These are phyloP conservation scores for Pisolithus marmoratus DNA, from an alignment of 768 basidiomycete genomes.

Conservation along the genomic window DNA sequence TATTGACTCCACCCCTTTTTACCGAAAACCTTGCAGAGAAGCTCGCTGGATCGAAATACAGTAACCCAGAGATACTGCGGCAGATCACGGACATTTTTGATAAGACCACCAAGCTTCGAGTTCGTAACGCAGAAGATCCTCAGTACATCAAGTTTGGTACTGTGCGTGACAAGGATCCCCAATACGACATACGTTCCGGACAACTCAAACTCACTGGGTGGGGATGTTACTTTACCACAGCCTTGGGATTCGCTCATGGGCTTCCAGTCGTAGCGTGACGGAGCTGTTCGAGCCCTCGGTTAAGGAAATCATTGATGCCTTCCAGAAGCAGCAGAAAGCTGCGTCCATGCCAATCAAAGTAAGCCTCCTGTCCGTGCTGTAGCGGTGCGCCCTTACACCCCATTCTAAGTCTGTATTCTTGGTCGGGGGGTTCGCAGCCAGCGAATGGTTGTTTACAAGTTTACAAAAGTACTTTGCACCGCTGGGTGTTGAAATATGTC, in stretches of 20 bases:
- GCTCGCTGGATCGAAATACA: slow-evolving; percentile 27
- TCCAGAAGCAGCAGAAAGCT: slow-evolving; percentile 27
- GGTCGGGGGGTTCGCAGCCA: slow-evolving; percentile 50
- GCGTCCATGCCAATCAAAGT: slow-evolving; percentile 31
- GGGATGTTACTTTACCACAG: not conserved
- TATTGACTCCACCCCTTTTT: not conserved
- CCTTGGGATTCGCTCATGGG: not conserved
- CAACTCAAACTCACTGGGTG: slow-evolving; percentile 36
- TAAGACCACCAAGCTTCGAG: slow-evolving; percentile 37
- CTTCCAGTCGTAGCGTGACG: slow-evolving; percentile 32
- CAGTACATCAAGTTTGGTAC: slow-evolving; percentile 40
- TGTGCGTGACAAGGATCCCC: slow-evolving; percentile 32
- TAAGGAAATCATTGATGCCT: slow-evolving; percentile 30
- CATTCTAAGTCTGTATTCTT: slow-evolving; percentile 36
- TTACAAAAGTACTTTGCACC: slow-evolving; percentile 35
- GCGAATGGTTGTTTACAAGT: slow-evolving; percentile 40
- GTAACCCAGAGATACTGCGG: slow-evolving; percentile 27
- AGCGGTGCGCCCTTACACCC: not conserved
- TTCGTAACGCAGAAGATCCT: slow-evolving; percentile 33
- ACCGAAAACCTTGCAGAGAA: slow-evolving; percentile 15
- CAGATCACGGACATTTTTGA: slow-evolving; percentile 37
- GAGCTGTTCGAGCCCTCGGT: slow-evolving; percentile 42
- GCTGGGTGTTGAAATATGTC: slow-evolving; percentile 36
- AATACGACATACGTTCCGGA: slow-evolving; percentile 34
- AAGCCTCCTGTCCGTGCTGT: slow-evolving; percentile 1